Evolutionary conservation across 2,329 filamentous ascomycete genomes (phyloP).

Genomic region (Ophiostoma ulmi): DNA sequence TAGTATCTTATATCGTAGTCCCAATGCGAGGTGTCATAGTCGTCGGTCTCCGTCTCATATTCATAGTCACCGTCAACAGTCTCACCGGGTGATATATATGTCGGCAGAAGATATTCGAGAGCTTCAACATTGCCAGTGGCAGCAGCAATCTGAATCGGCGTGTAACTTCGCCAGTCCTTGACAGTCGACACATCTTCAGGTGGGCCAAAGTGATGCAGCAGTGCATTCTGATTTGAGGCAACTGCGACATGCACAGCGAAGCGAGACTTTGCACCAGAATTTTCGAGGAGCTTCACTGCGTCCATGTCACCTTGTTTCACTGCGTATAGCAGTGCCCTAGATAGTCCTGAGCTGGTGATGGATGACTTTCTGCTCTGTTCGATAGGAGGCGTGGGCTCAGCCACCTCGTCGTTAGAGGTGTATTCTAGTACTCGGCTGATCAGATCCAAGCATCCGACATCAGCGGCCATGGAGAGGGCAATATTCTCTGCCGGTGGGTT

Average conservation of each 20-base stretch:
- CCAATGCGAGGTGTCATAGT: neutral
- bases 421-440: neutral
- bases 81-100: neutral
- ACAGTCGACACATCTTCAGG: neutral
- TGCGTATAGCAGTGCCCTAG: neutral
- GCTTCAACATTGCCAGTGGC: neutral
- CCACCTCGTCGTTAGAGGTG: neutral
- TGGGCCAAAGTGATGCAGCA: neutral
- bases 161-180: neutral
- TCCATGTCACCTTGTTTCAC: neutral
- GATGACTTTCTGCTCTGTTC: neutral
- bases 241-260: constrained; percentile 4
- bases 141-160: neutral
- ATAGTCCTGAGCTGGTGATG: neutral
- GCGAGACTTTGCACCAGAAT: neutral
- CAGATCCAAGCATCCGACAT: neutral
- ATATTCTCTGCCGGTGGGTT: neutral
- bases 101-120: neutral
- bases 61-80: neutral
- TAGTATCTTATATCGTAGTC: neutral
- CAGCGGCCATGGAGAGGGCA: neutral
- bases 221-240: neutral
- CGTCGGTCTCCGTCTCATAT: neutral
- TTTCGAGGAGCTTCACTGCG: neutral
- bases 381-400: neutral